Conservation (phyloP, 352 stramenopile genomes). For the Phytopythium ostracodes region DNA sequence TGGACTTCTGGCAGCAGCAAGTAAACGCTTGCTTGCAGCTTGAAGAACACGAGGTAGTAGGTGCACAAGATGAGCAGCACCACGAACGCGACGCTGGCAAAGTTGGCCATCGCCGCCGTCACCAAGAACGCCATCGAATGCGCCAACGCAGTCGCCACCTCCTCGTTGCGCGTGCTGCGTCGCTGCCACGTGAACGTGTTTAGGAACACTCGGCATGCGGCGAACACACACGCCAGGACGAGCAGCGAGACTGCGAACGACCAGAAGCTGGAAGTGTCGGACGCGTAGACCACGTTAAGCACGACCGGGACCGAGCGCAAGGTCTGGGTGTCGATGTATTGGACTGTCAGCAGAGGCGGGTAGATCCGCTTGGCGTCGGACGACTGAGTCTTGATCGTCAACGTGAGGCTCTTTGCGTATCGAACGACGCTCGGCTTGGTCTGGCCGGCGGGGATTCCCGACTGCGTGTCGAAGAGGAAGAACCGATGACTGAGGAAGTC, state of each 20-base stretch:
- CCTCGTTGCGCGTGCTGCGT: conserved; percentile 63
- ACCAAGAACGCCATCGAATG: conserved; percentile 39
- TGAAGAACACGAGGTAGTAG: conserved; percentile 95
- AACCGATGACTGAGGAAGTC: conserved; percentile 90
- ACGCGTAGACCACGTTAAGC: conserved; percentile 88
- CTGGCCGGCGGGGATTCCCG: conserved; percentile 42
- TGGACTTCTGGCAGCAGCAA: conserved; percentile 79
- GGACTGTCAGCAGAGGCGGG: conserved; percentile 68
- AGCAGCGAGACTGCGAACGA: conserved; percentile 69
- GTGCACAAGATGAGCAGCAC: conserved; percentile 74
- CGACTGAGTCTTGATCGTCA: conserved; percentile 56
- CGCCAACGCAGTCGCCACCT: conserved; percentile 48
- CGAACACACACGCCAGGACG: conserved; percentile 53
- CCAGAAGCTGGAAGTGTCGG: conserved; percentile 78
- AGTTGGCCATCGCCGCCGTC: conserved; percentile 32
- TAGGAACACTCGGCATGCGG: conserved; percentile 50
- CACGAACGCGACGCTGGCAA: conserved; percentile 34
- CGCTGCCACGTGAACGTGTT: conserved; percentile 88
- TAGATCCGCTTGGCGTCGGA: conserved; percentile 53
- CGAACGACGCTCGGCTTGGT: conserved; percentile 50
- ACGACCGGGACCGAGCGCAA: conserved; percentile 21
- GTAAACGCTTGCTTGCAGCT: conserved; percentile 87
- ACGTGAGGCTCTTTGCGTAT: conserved; percentile 68
- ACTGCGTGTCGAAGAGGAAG: conserved; percentile 88
- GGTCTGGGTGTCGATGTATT: conserved; percentile 60